phyloP scores from a whole-genome alignment of 2,329 filamentous ascomycete genomes.

The Sarocladium oryzae region DNA sequence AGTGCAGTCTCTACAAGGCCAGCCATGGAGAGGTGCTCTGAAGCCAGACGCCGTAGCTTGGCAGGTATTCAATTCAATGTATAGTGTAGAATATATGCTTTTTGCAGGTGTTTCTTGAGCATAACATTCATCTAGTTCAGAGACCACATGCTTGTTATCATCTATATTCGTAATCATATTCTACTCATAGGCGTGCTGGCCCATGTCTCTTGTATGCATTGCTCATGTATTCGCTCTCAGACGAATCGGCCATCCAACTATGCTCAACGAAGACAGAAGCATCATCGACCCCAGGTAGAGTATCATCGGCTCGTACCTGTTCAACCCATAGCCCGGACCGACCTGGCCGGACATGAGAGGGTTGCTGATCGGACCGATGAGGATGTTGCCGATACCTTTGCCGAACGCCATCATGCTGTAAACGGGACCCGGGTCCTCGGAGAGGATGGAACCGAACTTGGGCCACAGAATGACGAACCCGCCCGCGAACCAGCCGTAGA shows the following conservation, averaged over 20 bases:
- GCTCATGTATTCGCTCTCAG: background rate
- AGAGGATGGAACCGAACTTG: constrained; percentile 21
- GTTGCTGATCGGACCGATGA: constrained; percentile 19
- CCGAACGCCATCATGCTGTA: constrained; percentile 23
- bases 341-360: constrained; percentile 13
- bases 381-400: constrained; percentile 23
- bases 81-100: too few relatives aligned
- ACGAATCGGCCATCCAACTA: constrained; percentile 9
- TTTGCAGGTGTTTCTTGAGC: too few relatives aligned
- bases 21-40: too few relatives aligned
- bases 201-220: too few relatives aligned
- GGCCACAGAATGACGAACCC: constrained; percentile 20
- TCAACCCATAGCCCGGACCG: constrained; percentile 3
- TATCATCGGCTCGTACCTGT: constrained; percentile 5
- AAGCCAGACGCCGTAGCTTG: too few relatives aligned
- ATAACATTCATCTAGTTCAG: too few relatives aligned
- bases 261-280: constrained; percentile 8
- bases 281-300: constrained; percentile 9
- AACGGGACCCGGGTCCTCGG: constrained; percentile 20
- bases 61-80: too few relatives aligned
- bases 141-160: too few relatives aligned
- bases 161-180: too few relatives aligned
- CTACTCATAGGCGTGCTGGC: too few relatives aligned
- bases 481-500: constrained; percentile 53
- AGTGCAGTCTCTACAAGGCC: too few relatives aligned